A percentile compares a stretch with the other conserved stretches of the same genome.
Evolutionary conservation across 192 early-diverging fungal species (phyloP).

Genomic region (Gaertneriomyces semiglobifer): DNA sequence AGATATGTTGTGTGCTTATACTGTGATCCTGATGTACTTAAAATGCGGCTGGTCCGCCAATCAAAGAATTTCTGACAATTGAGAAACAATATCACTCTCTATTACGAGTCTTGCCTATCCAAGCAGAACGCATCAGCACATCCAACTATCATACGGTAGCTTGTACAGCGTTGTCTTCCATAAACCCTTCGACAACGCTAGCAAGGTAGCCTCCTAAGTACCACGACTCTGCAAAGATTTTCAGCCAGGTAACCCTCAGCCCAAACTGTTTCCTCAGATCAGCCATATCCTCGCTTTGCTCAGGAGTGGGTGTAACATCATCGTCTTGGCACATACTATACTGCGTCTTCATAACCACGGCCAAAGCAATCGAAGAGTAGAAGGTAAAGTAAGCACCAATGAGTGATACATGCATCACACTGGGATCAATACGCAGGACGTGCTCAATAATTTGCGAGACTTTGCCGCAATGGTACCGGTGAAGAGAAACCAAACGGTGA

Average conservation of each 20-base stretch:
- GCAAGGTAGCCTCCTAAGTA: conserved; percentile 16
- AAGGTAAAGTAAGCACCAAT: conserved; percentile 13
- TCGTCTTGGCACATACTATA: no score
- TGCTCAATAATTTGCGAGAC: conserved; percentile 5
- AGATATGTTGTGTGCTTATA: neutral
- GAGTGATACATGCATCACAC: conserved; percentile 6
- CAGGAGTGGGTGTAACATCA: no score
- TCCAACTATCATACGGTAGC: no score
- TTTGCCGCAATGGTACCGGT: neutral
- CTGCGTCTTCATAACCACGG: neutral
- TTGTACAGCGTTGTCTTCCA: neutral
- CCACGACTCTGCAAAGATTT: conserved; percentile 13
- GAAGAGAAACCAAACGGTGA: neutral
- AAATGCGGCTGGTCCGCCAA: no score
- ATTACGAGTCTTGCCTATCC: no score
- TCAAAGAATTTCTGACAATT: no score
- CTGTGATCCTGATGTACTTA: no score
- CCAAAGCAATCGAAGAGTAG: conserved; percentile 17
- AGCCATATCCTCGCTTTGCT: neutral
- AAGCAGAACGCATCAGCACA: no score
- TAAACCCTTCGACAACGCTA: conserved; percentile 15
- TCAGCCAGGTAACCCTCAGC: conserved; percentile 9
- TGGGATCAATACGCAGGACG: conserved; percentile 12
- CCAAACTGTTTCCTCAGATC: neutral
- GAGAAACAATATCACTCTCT: no score